Evolutionary conservation across 169 alveolate species (phyloP).

Genomic region (Plasmodium coatneyi): DNA sequence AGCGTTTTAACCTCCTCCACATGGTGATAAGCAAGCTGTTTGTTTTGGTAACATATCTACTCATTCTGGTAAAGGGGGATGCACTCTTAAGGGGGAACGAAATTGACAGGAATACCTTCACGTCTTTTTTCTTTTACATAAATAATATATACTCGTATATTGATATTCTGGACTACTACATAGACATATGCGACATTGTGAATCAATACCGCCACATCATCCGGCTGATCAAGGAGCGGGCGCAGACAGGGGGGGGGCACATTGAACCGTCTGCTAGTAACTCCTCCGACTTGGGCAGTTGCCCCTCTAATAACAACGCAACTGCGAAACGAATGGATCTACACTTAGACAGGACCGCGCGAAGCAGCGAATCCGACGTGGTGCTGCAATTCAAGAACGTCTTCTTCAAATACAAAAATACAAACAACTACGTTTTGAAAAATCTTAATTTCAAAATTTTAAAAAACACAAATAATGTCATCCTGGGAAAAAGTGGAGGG

Average conservation of each 20-base stretch:
- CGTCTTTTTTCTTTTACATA: conserved; percentile 51
- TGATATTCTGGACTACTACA: conserved; percentile 38
- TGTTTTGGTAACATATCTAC: conserved; percentile 26
- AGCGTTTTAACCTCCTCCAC: conserved; percentile 44
- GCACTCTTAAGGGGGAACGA: background rate
- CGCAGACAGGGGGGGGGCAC: background rate
- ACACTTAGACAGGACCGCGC: background rate
- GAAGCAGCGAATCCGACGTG: background rate
- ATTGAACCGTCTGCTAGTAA: background rate
- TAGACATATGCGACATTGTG: conserved; percentile 42
- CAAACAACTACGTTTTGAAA: conserved; percentile 22
- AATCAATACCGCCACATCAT: conserved; percentile 16
- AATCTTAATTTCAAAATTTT: conserved; percentile 42
- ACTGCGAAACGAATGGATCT: background rate
- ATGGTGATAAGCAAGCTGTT: conserved; percentile 39
- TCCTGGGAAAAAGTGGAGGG: conserved; percentile 56
- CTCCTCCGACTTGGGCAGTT: background rate
- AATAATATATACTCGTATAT: conserved; percentile 53
- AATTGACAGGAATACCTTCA: conserved; percentile 17
- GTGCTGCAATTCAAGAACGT: conserved; percentile 19
- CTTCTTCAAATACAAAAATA: conserved; percentile 11
- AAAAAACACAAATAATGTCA: conserved; percentile 34
- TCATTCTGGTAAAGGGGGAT: conserved; percentile 19
- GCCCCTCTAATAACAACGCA: background rate
- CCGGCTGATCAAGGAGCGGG: background rate